Percentiles rank a stretch among this genome's conserved stretches.
These are phyloP conservation scores for sunflower (Helianthus annuus) DNA, from an alignment of 129 eudicot genomes.

Conservation along the genomic window DNA sequence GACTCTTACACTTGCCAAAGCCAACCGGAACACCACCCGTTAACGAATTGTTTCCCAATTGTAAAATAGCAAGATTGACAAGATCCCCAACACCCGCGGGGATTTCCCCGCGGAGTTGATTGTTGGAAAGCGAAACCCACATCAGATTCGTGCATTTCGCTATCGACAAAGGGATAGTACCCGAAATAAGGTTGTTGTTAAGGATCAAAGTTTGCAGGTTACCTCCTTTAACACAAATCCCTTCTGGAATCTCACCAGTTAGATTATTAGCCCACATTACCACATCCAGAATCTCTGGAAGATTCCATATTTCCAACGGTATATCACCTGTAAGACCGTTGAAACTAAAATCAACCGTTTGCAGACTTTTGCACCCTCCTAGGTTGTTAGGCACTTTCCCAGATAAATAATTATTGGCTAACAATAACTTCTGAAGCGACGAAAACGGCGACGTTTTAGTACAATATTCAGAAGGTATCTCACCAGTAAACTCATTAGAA, in stretches of 20 bases:
- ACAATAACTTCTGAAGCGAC: slow-evolving; percentile 53
- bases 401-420: slow-evolving; percentile 58
- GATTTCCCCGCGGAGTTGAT: slow-evolving; percentile 56
- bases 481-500: slow-evolving; percentile 63
- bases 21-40: slow-evolving; percentile 64
- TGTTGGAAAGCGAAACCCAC: slow-evolving; percentile 85
- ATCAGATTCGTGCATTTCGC: slow-evolving; percentile 71
- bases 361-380: slow-evolving; percentile 63
- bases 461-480: slow-evolving; percentile 68
- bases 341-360: slow-evolving; percentile 79
- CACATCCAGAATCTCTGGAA: slow-evolving; percentile 62
- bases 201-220: slow-evolving; percentile 81
- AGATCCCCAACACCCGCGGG: slow-evolving; percentile 69
- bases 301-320: slow-evolving; percentile 61
- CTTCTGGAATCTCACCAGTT: slow-evolving; percentile 76
- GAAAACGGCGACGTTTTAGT: slow-evolving; percentile 38
- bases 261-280: slow-evolving; percentile 89
- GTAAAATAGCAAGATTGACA: slow-evolving; percentile 77
- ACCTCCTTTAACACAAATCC: slow-evolving; percentile 78
- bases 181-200: slow-evolving; percentile 68
- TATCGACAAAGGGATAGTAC: slow-evolving; percentile 63
- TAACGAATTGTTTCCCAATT: slow-evolving; percentile 75
- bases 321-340: slow-evolving; percentile 53
- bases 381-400: slow-evolving; percentile 62
- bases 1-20: slow-evolving; percentile 61